A percentile compares a stretch with the other conserved stretches of the same genome.
phyloP scores from a whole-genome alignment of 495 filamentous ascomycete genomes.

The Bombardia bombarda region DNA sequence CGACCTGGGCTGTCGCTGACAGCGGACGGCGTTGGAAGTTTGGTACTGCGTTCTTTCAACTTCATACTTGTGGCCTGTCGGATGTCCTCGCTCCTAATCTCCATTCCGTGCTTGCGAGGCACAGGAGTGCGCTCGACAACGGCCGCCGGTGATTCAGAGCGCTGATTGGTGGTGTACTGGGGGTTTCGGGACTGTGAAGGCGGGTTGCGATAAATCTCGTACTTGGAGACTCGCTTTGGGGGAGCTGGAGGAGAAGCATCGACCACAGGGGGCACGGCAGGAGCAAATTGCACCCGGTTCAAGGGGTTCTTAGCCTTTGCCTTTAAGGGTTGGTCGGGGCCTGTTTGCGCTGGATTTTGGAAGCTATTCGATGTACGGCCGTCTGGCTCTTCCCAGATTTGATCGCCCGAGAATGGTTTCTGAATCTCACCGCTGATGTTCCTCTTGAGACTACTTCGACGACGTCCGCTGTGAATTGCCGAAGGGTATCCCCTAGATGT shows the following conservation, averaged over 20 bases:
- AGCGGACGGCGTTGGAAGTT: constrained; percentile 73
- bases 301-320: constrained; percentile 53
- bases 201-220: constrained; percentile 71
- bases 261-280: constrained; percentile 14
- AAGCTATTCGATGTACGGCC: constrained; percentile 18
- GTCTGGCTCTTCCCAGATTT: constrained; percentile 84
- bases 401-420: constrained; percentile 59
- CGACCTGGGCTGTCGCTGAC: constrained; percentile 78
- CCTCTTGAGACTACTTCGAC: constrained; percentile 43
- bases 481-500: constrained; percentile 9
- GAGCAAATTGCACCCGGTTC: constrained; percentile 45
- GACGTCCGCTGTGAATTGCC: constrained; percentile 19
- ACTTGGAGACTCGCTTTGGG: constrained; percentile 50
- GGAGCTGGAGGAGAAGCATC: constrained; percentile 16
- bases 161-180: constrained; percentile 58
- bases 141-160: constrained; percentile 16
- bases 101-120: constrained; percentile 61
- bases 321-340: constrained; percentile 22
- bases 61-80: constrained; percentile 84
- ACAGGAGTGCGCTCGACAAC: constrained; percentile 20
- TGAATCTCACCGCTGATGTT: constrained; percentile 51
- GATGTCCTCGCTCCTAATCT: constrained; percentile 81
- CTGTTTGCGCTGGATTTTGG: constrained; percentile 6
- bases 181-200: constrained; percentile 69
- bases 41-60: constrained; percentile 74